Conservation (phyloP, 1,284 basidiomycete species). For the Rhodotorula glutinis region DNA sequence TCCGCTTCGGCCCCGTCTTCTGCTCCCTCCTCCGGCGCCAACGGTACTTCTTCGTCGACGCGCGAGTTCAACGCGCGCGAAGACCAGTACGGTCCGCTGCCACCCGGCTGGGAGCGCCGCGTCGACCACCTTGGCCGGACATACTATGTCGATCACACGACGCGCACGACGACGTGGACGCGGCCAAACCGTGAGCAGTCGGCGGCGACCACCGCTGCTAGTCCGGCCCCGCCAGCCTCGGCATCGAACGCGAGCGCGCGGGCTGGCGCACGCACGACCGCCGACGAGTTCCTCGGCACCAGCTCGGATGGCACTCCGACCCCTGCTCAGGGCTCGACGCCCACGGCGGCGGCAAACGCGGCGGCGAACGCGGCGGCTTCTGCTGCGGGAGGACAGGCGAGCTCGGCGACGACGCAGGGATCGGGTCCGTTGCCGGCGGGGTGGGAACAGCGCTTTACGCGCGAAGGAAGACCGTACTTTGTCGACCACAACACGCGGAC, state of each 20-base stretch:
- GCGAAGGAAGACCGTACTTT: conserved; percentile 97
- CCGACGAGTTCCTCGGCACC: conserved; percentile 45
- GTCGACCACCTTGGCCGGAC: conserved; percentile 80
- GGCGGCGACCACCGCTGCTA: conserved; percentile 48
- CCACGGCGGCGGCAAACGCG: conserved; percentile 45
- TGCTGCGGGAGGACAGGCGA: conserved; percentile 9
- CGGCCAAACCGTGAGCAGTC: conserved; percentile 56
- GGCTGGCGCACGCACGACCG: conserved; percentile 37
- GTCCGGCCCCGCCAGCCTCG: conserved; percentile 24
- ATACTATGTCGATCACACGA: conserved; percentile 74
- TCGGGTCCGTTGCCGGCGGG: conserved; percentile 82
- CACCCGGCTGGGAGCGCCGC: conserved; percentile 88
- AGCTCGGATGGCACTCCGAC: conserved; percentile 36
- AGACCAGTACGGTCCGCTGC: conserved; percentile 72
- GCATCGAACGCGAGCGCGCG: conserved; percentile 8
- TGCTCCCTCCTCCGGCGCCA: conserved; percentile 41
- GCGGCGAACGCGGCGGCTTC: conserved; percentile 42
- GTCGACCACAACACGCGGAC: conserved; percentile 80
- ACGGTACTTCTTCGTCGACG: conserved; percentile 50
- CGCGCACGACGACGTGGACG: conserved; percentile 91
- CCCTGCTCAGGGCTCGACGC: conserved; percentile 28
- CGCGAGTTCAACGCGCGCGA: conserved; percentile 81
- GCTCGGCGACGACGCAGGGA: conserved; percentile 65
- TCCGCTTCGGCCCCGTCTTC: conserved; percentile 15
- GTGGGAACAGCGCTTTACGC: conserved; percentile 96